Percentiles rank a stretch among this genome's conserved stretches.
phyloP scores from a whole-genome alignment of 306 rosid species.

The Calophaca sinica region DNA sequence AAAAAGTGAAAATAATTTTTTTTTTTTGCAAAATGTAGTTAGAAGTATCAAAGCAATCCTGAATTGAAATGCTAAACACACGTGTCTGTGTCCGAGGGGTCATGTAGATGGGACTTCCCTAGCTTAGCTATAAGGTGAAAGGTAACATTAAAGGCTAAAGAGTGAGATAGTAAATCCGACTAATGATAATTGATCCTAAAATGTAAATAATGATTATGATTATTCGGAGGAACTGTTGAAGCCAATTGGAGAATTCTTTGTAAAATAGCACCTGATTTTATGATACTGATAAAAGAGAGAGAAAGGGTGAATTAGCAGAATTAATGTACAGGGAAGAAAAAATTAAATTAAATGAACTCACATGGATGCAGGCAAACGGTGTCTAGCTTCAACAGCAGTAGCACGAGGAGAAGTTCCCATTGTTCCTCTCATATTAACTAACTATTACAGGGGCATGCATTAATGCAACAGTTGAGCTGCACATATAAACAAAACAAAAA shows the following conservation, averaged over 20 bases:
- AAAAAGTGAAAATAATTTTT: too few species aligned
- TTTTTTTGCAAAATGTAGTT: too few species aligned
- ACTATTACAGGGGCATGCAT: slow-evolving; percentile 50
- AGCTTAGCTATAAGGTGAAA: neutral
- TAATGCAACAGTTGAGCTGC: slow-evolving; percentile 49
- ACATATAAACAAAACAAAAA: neutral
- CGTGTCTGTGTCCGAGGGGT: too few species aligned
- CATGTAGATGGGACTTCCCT: neutral
- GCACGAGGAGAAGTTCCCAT: slow-evolving; percentile 72
- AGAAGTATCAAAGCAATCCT: too few species aligned
- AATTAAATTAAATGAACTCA: slow-evolving; percentile 47
- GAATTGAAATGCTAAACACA: too few species aligned
- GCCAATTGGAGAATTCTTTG: too few species aligned
- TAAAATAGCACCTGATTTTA: neutral
- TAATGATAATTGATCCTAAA: too few species aligned
- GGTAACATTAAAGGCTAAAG: neutral
- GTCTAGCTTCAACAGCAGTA: slow-evolving; percentile 61
- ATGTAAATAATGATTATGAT: too few species aligned
- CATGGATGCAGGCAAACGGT: slow-evolving; percentile 76
- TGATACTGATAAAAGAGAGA: neutral
- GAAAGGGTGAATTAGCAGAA: neutral
- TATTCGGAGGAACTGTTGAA: too few species aligned
- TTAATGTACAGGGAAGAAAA: neutral
- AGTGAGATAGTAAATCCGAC: too few species aligned
- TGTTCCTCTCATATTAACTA: slow-evolving; percentile 58